Conservation (phyloP, 2,329 filamentous ascomycete genomes). For the Aspergillus sp. region DNA sequence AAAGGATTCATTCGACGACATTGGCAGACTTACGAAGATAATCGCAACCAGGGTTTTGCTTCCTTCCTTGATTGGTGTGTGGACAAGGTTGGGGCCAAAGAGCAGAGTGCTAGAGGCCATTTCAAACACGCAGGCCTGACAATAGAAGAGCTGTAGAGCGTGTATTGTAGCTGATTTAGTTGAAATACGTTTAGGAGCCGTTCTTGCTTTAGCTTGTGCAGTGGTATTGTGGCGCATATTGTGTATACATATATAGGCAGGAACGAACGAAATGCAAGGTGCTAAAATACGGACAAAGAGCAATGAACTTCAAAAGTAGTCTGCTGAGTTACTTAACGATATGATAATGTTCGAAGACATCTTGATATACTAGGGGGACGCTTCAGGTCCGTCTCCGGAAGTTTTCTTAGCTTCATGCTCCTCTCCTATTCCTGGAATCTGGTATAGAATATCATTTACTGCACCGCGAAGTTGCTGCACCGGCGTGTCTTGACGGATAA, state of each 20-base stretch:
- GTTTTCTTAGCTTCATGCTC: background rate
- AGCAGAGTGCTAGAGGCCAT: constrained; percentile 22
- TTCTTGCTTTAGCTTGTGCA: background rate
- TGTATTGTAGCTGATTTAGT: background rate
- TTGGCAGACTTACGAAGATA: constrained; percentile 20
- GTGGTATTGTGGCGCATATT: background rate
- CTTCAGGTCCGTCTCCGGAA: no score
- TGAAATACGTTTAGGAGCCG: background rate
- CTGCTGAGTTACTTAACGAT: no score
- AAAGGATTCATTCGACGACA: constrained; percentile 33
- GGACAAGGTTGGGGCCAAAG: constrained; percentile 20
- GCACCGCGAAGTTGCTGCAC: background rate
- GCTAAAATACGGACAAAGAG: background rate
- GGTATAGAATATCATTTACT: background rate
- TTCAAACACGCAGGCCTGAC: constrained; percentile 24
- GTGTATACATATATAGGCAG: no score
- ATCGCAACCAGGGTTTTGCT: constrained; percentile 20
- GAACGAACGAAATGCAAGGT: no score
- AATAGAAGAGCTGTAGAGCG: background rate
- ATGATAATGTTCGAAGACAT: no score
- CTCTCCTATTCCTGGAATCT: background rate
- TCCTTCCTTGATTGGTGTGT: constrained; percentile 26
- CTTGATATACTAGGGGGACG: no score
- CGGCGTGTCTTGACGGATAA: background rate
- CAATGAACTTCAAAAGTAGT: no score